Base-by-base conservation (phyloP, 2,329 filamentous ascomycete species). In the Colletotrichum eleusines region DNA sequence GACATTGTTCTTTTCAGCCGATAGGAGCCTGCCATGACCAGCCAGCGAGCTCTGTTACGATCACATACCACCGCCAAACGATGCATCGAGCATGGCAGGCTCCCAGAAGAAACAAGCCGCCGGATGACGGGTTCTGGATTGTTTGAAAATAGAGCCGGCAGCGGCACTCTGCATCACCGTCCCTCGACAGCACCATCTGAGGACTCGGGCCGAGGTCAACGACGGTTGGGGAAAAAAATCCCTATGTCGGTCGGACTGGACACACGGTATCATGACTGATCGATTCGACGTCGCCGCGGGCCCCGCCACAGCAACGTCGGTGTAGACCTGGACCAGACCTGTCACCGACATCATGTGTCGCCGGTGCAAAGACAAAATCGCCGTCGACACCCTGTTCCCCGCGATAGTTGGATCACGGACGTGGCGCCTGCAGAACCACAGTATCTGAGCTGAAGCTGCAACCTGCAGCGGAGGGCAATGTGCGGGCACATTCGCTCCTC, bases 81-180 rank as follows among this genome's bases (percentile, higher is more conserved):
- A 55, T 72, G 71, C 71, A 53, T 73, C 53, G 53, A 61, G 42
- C 63, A 63, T 58, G 63, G 68, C 54, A 63, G 72, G 63, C 63
- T 63, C 57, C 63, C n/a, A 23, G 40, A 69, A 46, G 44, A 48
- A 65, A 53, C 50, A 59, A 63, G 42, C 58, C 57, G 65, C 51
- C 46, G 57, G 26, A 67, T 40, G 18, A 18, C 61, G 42, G 18
- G 31, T 31, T 28, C 12, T 31, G 23, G 31, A 28, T 11, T 57
- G 55, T 46, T 50, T n/a, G 58, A 33, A 26, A 53, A 46, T 31
- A 50, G 28, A 53, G 64, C 51, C 68, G n/a, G 18, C 28, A 68
- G 28, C 50, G 35, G 46, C 69, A 55, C 66, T 70, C 70, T 66
- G 51, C 69, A 66, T 66, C 60, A 70, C 69, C 55, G 48, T 3